A percentile compares a stretch with the other conserved stretches of the same genome.
Evolutionary conservation across 192 early-diverging fungal genomes (phyloP).

Genomic region (Thamnidium elegans): DNA sequence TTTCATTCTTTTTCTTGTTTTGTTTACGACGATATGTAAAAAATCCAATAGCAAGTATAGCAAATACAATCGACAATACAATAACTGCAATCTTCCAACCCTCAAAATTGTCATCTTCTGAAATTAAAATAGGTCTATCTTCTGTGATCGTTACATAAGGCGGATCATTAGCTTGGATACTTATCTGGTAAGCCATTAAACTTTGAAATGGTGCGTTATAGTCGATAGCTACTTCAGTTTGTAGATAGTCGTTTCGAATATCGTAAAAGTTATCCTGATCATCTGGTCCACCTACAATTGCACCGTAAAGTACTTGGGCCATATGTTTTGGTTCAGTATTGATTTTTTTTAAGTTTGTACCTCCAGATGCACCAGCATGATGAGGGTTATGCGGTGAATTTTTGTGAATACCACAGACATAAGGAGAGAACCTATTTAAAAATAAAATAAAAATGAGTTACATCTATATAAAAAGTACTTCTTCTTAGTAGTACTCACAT

Average conservation of each 20-base stretch:
- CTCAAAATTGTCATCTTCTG: slow-evolving; percentile 28
- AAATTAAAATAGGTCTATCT: slow-evolving; percentile 38
- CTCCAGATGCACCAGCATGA: slow-evolving; percentile 56
- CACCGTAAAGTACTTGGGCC: slow-evolving; percentile 48
- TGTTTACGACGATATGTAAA: too few relatives aligned
- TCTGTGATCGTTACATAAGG: slow-evolving; percentile 48
- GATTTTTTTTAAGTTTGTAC: slow-evolving; percentile 39
- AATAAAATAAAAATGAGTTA: too few relatives aligned
- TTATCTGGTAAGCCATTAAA: slow-evolving; percentile 51
- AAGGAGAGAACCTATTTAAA: slow-evolving; percentile 37
- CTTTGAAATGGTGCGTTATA: slow-evolving; percentile 54
- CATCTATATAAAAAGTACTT: too few relatives aligned
- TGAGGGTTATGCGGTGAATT: slow-evolving; percentile 60
- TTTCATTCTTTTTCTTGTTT: too few relatives aligned
- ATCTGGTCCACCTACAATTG: slow-evolving; percentile 56
- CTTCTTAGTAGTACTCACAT: not conserved
- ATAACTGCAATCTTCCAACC: slow-evolving; percentile 51
- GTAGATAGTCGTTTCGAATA: slow-evolving; percentile 41
- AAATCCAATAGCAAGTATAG: too few relatives aligned
- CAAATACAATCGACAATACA: slow-evolving; percentile 8
- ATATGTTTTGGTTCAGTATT: slow-evolving; percentile 10
- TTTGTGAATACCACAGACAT: slow-evolving; percentile 54
- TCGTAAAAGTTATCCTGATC: slow-evolving; percentile 51
- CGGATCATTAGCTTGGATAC: slow-evolving; percentile 39
- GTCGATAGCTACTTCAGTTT: slow-evolving; percentile 54